Percentiles rank a stretch among this genome's conserved stretches.
These are phyloP conservation scores for Pelargonium exstipulatum DNA, from an alignment of 441 rosid species.

Conservation along the genomic window DNA sequence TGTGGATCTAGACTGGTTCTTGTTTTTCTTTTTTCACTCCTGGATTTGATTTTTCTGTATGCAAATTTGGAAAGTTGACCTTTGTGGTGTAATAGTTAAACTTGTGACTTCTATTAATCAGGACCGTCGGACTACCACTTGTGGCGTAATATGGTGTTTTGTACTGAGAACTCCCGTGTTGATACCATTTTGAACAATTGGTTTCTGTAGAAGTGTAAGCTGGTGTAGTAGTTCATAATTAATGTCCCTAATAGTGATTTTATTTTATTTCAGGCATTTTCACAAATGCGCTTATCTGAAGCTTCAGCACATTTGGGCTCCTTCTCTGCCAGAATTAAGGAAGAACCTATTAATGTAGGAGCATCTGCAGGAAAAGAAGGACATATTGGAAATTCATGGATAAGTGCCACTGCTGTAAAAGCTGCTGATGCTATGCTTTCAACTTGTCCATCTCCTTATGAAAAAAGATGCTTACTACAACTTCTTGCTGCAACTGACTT, in stretches of 20 bases:
- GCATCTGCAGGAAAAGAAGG: constrained; percentile 61
- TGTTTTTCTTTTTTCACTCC: not conserved
- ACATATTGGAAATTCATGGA: constrained; percentile 69
- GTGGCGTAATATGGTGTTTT: not conserved
- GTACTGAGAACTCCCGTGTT: not conserved
- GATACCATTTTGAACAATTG: not conserved
- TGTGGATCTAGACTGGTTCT: not conserved
- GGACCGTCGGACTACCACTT: not conserved
- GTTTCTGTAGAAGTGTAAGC: not conserved
- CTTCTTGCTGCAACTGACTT: constrained; percentile 91
- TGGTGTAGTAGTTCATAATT: no score
- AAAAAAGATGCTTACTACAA: constrained; percentile 86
- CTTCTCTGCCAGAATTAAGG: constrained; percentile 81
- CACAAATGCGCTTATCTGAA: constrained; percentile 96
- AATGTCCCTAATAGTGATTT: constrained; percentile 4
- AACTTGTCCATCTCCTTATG: constrained; percentile 95
- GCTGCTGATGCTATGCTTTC: constrained; percentile 92
- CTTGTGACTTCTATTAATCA: not conserved
- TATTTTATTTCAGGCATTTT: constrained; percentile 66
- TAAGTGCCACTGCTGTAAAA: constrained; percentile 76
- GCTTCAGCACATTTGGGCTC: constrained; percentile 98
- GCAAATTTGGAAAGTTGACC: constrained; percentile 2
- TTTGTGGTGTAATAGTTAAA: not conserved
- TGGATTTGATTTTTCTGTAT: not conserved
- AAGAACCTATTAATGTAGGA: constrained; percentile 51